These are phyloP conservation scores for Fusarium buxicola DNA, from an alignment of 2,329 filamentous ascomycete species.

Conservation along the genomic window DNA sequence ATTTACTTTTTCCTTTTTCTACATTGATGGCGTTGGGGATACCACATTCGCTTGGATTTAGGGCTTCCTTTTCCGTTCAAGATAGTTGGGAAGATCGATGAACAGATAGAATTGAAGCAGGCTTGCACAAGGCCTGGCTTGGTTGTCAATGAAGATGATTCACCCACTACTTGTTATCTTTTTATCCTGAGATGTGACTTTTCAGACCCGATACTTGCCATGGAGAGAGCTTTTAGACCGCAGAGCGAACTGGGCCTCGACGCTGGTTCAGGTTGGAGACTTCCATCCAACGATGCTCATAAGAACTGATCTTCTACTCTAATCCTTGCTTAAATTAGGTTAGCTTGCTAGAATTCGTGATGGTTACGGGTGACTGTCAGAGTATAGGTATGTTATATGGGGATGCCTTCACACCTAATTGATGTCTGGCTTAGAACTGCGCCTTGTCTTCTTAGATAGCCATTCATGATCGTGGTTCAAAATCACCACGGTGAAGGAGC, in stretches of 20 bases:
- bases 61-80: constrained; percentile 4
- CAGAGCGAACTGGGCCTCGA: no score
- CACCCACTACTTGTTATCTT: constrained; percentile 17
- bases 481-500: neutral
- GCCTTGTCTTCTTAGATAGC: neutral
- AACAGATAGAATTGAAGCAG: constrained; percentile 39
- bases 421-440: neutral
- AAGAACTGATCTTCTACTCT: no score
- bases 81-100: constrained; percentile 19
- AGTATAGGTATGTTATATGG: no score
- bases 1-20: constrained; percentile 27
- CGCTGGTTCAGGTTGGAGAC: no score
- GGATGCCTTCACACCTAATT: neutral
- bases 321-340: no score
- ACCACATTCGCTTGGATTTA: constrained; percentile 45
- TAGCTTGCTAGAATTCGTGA: no score
- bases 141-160: constrained; percentile 54
- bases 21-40: constrained; percentile 44
- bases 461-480: neutral
- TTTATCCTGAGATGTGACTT: neutral
- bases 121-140: constrained; percentile 24
- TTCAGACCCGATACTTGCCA: neutral
- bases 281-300: no score
- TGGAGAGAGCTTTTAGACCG: no score
- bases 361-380: no score